These are phyloP conservation scores for Pilasporangium apinafurcum DNA, from an alignment of 352 stramenopile species.

Conservation along the genomic window DNA sequence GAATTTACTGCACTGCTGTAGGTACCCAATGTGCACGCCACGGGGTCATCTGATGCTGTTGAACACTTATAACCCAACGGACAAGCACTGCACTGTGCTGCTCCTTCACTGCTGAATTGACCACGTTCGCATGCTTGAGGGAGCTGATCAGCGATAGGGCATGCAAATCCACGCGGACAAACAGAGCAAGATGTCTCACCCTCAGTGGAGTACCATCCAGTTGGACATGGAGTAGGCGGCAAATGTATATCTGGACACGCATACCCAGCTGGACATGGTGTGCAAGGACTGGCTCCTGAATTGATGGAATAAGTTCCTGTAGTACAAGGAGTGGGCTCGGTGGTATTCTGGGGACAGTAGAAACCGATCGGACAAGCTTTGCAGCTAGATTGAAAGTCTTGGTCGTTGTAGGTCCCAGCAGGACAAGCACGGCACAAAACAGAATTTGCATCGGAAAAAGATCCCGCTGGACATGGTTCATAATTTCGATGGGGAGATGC, in stretches of 20 bases:
- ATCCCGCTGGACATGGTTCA: slow-evolving; percentile 42
- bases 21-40: slow-evolving; percentile 14
- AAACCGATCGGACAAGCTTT: slow-evolving; percentile 35
- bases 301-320: slow-evolving; percentile 24
- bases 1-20: slow-evolving; percentile 15
- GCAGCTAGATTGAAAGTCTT: slow-evolving; percentile 20
- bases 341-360: slow-evolving; percentile 30
- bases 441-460: slow-evolving; percentile 28
- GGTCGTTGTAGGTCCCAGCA: slow-evolving; percentile 28
- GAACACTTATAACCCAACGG: slow-evolving; percentile 5
- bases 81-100: slow-evolving; percentile 8
- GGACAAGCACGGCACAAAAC: slow-evolving; percentile 37
- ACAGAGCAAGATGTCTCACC: slow-evolving; percentile 15
- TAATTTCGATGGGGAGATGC: slow-evolving; percentile 3
- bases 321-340: slow-evolving; percentile 18
- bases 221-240: slow-evolving; percentile 6
- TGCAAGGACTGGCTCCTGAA: slow-evolving; percentile 17
- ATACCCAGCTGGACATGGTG: slow-evolving; percentile 30
- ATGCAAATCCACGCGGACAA: slow-evolving; percentile 28
- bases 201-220: slow-evolving; percentile 6
- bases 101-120: slow-evolving; percentile 5
- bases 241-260: slow-evolving; percentile 3
- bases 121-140: slow-evolving; percentile 8
- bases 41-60: slow-evolving; percentile 10
- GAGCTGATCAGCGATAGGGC: slow-evolving; percentile 3